Percentiles rank a stretch among this genome's conserved stretches.
These are phyloP conservation scores for Pseudogymnoascus sp. DNA, from an alignment of 2,329 filamentous ascomycete species.

Conservation along the genomic window DNA sequence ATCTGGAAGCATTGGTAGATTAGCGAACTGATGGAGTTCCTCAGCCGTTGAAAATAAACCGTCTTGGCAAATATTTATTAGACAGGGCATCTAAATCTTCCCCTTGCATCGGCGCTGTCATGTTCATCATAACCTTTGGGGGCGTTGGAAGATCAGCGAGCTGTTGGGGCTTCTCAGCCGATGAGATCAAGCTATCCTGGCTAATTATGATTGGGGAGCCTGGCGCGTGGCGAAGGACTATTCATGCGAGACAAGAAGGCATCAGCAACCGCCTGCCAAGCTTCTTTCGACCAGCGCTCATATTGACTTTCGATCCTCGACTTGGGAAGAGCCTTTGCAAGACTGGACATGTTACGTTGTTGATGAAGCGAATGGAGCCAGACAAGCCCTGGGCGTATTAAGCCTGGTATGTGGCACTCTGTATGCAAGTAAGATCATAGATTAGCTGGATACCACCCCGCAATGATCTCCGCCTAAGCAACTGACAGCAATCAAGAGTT, in stretches of 20 bases:
- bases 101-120: background rate
- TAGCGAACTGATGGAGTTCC: background rate
- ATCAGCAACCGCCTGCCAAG: background rate
- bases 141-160: background rate
- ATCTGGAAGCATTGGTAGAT: background rate
- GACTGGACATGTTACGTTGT: background rate
- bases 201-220: background rate
- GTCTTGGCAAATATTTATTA: background rate
- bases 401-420: background rate
- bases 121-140: background rate
- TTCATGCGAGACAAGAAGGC: background rate
- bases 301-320: background rate
- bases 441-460: background rate
- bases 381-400: background rate
- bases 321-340: background rate
- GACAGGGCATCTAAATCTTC: background rate
- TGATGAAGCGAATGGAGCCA: background rate
- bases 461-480: slow-evolving; percentile 1
- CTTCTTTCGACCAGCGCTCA: background rate
- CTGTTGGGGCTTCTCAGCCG: background rate
- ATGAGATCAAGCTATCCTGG: background rate
- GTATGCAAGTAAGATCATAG: background rate
- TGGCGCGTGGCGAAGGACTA: background rate
- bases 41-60: background rate
- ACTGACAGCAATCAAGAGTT: background rate